Base-by-base conservation (phyloP, 768 basidiomycete species). In the Auriscalpium microsporum region DNA sequence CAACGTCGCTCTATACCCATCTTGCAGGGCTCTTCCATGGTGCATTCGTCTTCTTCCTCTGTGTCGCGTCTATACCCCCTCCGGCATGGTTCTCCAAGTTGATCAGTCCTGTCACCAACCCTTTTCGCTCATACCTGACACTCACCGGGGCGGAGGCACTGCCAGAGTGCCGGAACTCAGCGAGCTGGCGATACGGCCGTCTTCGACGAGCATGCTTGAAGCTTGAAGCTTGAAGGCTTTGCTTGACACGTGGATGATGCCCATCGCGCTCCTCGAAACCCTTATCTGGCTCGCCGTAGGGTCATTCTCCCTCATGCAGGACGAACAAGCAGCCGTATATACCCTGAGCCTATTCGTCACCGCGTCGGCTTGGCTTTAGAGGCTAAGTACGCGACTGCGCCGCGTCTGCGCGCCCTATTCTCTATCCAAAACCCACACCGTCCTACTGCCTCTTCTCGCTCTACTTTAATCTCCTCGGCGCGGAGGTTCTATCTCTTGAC, bases 281-380 rank as follows among this genome's bases (percentile, higher is more conserved):
- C 69, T 89, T 5, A 63, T 69, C 9, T 87, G 87, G 84, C 66
- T 85, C 2, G 75, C 73, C n/a, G 63, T 73, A 4, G 82, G 79
- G n/a, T 78, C 80, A 7, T 90, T 80, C 65, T 62, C 63, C 14
- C 59, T 83, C 14, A 58, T 73, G n/a, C 69, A 68, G 40, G 66
- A 75, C 19, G 55, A 63, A 0, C 60, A 61, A 33, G 53, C 63
- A 9, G 34, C 59, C 1, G 75, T 75, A 72, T 59, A 53, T 13
- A 73, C 68, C 16, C 56, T 75, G 2, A 71, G 71, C 8, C 70
- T 75, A 0, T 69, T 85, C 48, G 63, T 85, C 34, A 62, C 79
- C 23, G 79, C 81, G 0, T 58, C 70, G 0, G 71, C 80, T 4
- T 91, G 90, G 90, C 65, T 86, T 38, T 90, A 87, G n/a, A n/a